phyloP scores from a whole-genome alignment of 2,329 filamentous ascomycete genomes.

The Colletotrichum magnum region DNA sequence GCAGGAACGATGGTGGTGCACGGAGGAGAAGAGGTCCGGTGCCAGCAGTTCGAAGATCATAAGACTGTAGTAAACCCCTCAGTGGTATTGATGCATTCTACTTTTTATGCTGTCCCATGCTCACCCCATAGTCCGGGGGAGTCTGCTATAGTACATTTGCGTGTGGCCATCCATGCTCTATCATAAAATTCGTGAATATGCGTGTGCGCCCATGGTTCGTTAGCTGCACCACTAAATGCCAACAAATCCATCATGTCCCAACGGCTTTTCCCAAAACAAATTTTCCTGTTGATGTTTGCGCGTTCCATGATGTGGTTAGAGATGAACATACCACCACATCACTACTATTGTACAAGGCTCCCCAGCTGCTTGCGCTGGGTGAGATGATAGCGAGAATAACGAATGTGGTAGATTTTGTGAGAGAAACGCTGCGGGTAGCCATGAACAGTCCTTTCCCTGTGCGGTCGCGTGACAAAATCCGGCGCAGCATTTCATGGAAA shows the following conservation, averaged over 20 bases:
- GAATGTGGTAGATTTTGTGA: constrained; percentile 39
- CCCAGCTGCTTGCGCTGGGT: not conserved
- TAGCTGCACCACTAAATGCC: constrained; percentile 6
- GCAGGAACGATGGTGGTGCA: not conserved
- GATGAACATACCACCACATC: constrained; percentile 25
- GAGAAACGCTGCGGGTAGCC: constrained; percentile 15
- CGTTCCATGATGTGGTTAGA: constrained; percentile 8
- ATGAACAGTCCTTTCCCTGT: constrained; percentile 12
- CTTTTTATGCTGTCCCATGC: not conserved
- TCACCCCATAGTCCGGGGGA: not conserved
- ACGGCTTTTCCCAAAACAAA: not conserved
- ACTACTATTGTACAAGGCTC: constrained; percentile 31
- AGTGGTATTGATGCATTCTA: constrained; percentile 22
- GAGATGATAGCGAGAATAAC: constrained; percentile 25
- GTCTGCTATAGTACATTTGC: constrained; percentile 12
- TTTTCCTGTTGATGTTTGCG: constrained; percentile 14
- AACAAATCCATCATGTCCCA: constrained; percentile 1
- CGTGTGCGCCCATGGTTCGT: not conserved
- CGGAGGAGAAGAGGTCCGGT: constrained; percentile 1
- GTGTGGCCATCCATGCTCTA: constrained; percentile 17
- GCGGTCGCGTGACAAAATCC: constrained; percentile 26
- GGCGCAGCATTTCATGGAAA: constrained; percentile 23
- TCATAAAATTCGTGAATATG: constrained; percentile 15
- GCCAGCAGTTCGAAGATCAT: constrained; percentile 8
- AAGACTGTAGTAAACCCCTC: not conserved